Conservation (phyloP, 2,329 filamentous ascomycete genomes). For the Leptographium galeiforme region DNA sequence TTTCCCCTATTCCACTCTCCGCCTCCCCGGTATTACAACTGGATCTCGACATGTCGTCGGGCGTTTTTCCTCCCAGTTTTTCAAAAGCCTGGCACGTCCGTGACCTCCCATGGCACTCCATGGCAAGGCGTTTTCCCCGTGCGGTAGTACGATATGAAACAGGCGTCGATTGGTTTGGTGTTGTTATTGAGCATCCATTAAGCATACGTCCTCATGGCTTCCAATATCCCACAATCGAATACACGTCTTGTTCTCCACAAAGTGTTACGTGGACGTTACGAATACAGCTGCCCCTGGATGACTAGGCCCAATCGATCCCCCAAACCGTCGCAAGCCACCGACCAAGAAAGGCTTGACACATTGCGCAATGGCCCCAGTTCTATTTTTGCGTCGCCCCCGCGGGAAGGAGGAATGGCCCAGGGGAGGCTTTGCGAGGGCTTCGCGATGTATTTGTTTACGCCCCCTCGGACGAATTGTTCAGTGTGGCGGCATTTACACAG, state of each 20-base stretch:
- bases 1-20: too few relatives aligned
- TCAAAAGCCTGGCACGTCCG: neutral
- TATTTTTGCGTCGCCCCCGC: neutral
- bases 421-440: neutral
- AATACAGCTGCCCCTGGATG: neutral
- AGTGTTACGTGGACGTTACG: conserved; percentile 1
- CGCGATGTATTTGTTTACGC: too few relatives aligned
- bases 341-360: neutral
- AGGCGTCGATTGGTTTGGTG: neutral
- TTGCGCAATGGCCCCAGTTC: neutral
- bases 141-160: neutral
- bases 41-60: neutral
- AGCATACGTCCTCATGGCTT: neutral
- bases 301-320: neutral
- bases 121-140: neutral
- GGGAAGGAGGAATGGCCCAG: too few relatives aligned
- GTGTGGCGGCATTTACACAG: too few relatives aligned
- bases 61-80: neutral
- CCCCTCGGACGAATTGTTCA: too few relatives aligned
- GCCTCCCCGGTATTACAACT: neutral
- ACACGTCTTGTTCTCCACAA: neutral
- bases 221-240: neutral
- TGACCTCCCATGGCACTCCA: neutral
- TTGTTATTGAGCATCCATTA: neutral
- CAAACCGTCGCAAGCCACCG: neutral